These are phyloP conservation scores for Chytridiales sp. DNA, from an alignment of 371 early-diverging fungal species.

Conservation along the genomic window DNA sequence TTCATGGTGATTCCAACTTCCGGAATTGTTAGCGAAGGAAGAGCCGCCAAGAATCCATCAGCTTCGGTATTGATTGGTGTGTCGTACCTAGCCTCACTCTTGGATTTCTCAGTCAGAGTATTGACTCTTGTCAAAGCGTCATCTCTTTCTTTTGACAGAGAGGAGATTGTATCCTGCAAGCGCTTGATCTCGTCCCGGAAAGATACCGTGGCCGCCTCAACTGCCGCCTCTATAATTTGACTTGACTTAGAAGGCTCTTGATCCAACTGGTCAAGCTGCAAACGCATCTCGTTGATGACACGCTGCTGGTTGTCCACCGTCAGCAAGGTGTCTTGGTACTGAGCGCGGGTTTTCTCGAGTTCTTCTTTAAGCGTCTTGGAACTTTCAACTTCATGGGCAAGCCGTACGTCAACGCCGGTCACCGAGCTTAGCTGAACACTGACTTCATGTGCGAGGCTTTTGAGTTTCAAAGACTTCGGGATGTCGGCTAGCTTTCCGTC, in stretches of 20 bases:
- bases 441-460: too few species aligned
- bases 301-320: neutral
- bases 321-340: neutral
- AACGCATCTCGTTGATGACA: neutral
- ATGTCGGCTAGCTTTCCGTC: too few species aligned
- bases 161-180: neutral
- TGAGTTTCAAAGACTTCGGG: too few species aligned
- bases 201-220: neutral
- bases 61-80: neutral
- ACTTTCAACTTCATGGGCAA: too few species aligned
- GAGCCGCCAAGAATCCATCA: neutral
- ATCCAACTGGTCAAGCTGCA: neutral
- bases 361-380: too few species aligned
- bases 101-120: neutral
- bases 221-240: neutral
- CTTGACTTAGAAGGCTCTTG: neutral
- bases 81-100: neutral
- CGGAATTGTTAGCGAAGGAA: neutral
- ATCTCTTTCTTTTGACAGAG: slow-evolving; percentile 21
- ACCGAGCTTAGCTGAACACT: too few species aligned
- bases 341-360: neutral
- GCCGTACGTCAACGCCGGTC: too few species aligned
- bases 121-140: slow-evolving; percentile 2
- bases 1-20: neutral
- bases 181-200: neutral